Conservation (phyloP, 2,329 filamentous ascomycete species). For the Akanthomyces dipterigenus region DNA sequence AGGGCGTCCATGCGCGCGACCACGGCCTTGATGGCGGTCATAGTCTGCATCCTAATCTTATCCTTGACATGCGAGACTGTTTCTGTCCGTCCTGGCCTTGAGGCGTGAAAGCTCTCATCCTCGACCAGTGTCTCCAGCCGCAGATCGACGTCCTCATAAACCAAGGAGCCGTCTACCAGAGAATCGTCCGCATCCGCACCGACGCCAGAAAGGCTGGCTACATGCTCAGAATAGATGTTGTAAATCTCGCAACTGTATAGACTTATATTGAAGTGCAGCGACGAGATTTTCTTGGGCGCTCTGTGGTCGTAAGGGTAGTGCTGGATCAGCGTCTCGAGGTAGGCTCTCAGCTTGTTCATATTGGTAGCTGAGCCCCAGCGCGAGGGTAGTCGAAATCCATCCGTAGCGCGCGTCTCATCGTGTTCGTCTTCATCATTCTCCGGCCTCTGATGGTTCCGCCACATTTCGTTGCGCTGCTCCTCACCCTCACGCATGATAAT, state of each 20-base stretch:
- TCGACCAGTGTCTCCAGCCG: slow-evolving; percentile 3
- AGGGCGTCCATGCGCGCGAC: slow-evolving; percentile 63
- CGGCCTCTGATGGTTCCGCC: background rate
- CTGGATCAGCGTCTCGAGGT: slow-evolving; percentile 72
- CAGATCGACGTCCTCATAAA: background rate
- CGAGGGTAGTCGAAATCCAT: background rate
- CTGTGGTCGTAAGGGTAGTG: slow-evolving; percentile 65
- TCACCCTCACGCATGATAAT: slow-evolving; percentile 62
- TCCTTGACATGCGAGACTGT: slow-evolving; percentile 22
- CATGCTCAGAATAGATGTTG: slow-evolving; percentile 57
- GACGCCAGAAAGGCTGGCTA: slow-evolving; percentile 31
- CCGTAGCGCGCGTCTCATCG: background rate
- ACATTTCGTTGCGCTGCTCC: slow-evolving; percentile 18
- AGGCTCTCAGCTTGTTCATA: slow-evolving; percentile 42
- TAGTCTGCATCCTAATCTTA: slow-evolving; percentile 41
- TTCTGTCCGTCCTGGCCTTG: background rate
- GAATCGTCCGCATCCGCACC: slow-evolving; percentile 23
- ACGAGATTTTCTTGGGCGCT: slow-evolving; percentile 52
- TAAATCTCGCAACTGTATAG: slow-evolving; percentile 79
- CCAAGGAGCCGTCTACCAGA: background rate
- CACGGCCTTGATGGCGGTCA: slow-evolving; percentile 55
- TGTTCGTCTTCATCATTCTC: background rate
- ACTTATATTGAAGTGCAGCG: slow-evolving; percentile 73
- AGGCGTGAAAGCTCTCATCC: slow-evolving; percentile 11
- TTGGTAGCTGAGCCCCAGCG: slow-evolving; percentile 41